Evolutionary conservation across 1,284 basidiomycete species (phyloP), one percentile per base, ranked within the genome.

Genomic region (Apiotrichum porosum): DNA sequence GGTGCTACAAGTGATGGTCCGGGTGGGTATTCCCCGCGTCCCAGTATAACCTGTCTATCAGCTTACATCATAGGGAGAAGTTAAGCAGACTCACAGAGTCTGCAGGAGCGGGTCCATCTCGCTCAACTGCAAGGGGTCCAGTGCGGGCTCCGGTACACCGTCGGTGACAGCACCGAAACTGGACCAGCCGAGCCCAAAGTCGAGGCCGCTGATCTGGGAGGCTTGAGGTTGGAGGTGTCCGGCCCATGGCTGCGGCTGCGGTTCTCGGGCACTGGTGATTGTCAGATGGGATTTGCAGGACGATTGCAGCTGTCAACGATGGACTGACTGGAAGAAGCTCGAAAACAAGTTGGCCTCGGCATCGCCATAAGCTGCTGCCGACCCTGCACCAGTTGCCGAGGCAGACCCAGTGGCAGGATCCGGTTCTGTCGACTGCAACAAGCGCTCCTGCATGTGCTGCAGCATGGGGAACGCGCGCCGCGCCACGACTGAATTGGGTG

Each of bases 81-180:
- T 15, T 14, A 46, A n/a, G n/a, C n/a, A n/a, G n/a, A 47, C 53
- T 49, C 41, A 55, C 53, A 55, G 35, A 9, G 53, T 55, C 21
- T 55, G 53, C 21, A 55, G 51, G 15, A 55, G 37, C 6, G 53
- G 53, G 32, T 55, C 53, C 1, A 44, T 42, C 22, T 51, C 30
- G 4, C 43, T 42, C 43, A 51, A 42, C 40, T 51, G 49, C 15
- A 38, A 47, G 40, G 15, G 49, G 24, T 3, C 45, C 43, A 28
- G 40, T 47, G 36, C 47, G 6, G 50, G 33, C 10, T 32, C 44
- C 1, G 43, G 17, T 4, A 6, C 23, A 13, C 38, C 42, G 8
- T 33, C 37, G 15, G 28, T 24, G 18, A 42, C 37, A 18, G 37
- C 47, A 22, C 50, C 19, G 47, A 40, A 1, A 37, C 41, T 9